Conservation (phyloP, 2,329 filamentous ascomycete species). For the Colletotrichum tabaci region DNA sequence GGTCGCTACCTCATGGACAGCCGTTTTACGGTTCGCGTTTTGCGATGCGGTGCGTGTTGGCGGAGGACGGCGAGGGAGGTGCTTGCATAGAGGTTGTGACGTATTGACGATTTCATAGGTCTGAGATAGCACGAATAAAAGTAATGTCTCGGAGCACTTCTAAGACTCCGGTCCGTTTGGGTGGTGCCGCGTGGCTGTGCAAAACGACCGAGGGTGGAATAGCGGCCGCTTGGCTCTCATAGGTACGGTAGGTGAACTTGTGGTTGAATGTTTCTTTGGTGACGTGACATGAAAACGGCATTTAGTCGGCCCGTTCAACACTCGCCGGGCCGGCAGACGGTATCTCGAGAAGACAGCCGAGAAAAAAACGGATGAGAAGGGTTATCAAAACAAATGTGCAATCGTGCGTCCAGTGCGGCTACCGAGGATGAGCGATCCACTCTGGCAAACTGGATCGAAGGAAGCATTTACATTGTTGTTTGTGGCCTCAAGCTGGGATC, state of each 20-base stretch:
- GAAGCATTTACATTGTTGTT: constrained; percentile 2
- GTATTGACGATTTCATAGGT: constrained; percentile 33
- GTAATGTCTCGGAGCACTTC: constrained; percentile 34
- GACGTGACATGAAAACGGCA: constrained; percentile 27
- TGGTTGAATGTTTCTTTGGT: constrained; percentile 7
- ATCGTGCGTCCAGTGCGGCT: too few relatives aligned
- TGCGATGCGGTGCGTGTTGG: constrained; percentile 3
- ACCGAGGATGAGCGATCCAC: not conserved
- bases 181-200: constrained; percentile 38
- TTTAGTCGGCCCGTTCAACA: constrained; percentile 35
- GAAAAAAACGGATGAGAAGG: not conserved
- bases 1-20: constrained; percentile 39
- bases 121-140: constrained; percentile 9
- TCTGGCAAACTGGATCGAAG: too few relatives aligned
- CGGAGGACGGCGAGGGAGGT: constrained; percentile 5
- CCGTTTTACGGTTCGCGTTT: constrained; percentile 3
- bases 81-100: constrained; percentile 25
- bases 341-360: not conserved
- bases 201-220: constrained; percentile 28
- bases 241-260: not conserved
- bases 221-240: constrained; percentile 22
- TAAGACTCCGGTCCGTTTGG: constrained; percentile 25
- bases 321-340: not conserved
- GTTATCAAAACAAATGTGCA: not conserved
- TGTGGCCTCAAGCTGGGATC: constrained; percentile 6